Conservation (phyloP, 805 yeast species). For the Ogataea wickerhamii region DNA sequence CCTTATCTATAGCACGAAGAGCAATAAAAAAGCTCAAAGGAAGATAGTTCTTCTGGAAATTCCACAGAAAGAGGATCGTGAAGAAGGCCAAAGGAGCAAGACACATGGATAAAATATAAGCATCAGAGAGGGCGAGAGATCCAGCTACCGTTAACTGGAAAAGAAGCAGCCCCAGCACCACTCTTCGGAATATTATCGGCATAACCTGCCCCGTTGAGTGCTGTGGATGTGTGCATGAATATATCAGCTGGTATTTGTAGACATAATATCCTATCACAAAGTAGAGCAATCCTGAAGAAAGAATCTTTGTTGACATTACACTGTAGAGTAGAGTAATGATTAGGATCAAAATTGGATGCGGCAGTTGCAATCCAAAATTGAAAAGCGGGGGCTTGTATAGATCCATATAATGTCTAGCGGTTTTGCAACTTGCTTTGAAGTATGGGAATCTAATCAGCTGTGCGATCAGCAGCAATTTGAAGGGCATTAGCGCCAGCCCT, state of each 20-base stretch:
- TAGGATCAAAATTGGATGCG: slow-evolving; percentile 84
- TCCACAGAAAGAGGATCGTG: slow-evolving; percentile 66
- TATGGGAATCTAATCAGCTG: slow-evolving; percentile 72
- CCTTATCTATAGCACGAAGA: slow-evolving; percentile 57
- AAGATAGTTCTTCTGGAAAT: slow-evolving; percentile 73
- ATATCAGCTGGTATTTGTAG: slow-evolving; percentile 84
- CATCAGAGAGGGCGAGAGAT: slow-evolving; percentile 70
- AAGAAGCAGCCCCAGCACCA: slow-evolving; percentile 72
- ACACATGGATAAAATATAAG: slow-evolving; percentile 67
- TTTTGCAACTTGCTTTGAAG: slow-evolving; percentile 58
- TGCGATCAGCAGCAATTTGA: slow-evolving; percentile 77
- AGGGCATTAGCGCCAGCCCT: slow-evolving; percentile 88
- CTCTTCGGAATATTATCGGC: slow-evolving; percentile 84
- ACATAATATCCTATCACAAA: slow-evolving; percentile 84
- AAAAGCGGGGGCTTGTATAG: slow-evolving; percentile 86
- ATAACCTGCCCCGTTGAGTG: slow-evolving; percentile 96
- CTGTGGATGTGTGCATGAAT: slow-evolving; percentile 90
- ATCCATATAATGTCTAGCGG: slow-evolving; percentile 77
- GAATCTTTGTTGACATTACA: slow-evolving; percentile 82
- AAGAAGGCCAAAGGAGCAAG: slow-evolving; percentile 73
- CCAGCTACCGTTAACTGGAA: slow-evolving; percentile 95
- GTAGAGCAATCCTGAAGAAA: slow-evolving; percentile 79
- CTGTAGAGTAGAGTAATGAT: slow-evolving; percentile 85
- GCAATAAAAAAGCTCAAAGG: slow-evolving; percentile 88
- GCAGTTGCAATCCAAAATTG: slow-evolving; percentile 86